Evolutionary conservation across 2,329 filamentous ascomycete species (phyloP).

Genomic region (Colletotrichum sp.): DNA sequence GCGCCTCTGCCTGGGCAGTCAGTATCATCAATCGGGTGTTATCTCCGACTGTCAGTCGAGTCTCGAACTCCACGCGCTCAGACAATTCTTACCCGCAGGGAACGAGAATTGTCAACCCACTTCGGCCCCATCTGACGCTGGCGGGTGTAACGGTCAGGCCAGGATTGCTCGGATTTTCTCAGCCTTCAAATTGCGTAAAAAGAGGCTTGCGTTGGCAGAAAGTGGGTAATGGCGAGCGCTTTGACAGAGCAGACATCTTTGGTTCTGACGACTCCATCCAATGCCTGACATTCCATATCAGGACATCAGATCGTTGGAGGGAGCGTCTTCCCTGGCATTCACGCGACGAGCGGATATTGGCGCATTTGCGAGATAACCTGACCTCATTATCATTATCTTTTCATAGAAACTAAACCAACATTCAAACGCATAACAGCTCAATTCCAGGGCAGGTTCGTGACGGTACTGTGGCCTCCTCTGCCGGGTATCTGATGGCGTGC

Average conservation of each 20-base stretch:
- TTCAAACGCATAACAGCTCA: not conserved
- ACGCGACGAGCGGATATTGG: not conserved
- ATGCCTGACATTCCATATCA: not conserved
- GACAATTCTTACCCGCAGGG: not conserved
- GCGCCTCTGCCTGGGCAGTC: not conserved
- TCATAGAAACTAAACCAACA: not conserved
- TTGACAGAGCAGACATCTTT: not conserved
- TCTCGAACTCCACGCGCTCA: not conserved
- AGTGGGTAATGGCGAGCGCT: not conserved
- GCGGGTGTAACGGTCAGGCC: not conserved
- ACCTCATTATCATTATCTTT: slow-evolving; percentile 2
- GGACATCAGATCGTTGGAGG: not conserved
- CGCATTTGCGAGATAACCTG: not conserved
- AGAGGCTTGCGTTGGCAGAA: not conserved
- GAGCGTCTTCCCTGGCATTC: not conserved
- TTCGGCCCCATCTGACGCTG: not conserved
- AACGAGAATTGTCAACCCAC: slow-evolving; percentile 15
- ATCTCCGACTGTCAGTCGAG: not conserved
- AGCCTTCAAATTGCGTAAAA: not conserved
- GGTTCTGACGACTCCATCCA: not conserved
- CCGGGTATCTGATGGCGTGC: slow-evolving; percentile 8
- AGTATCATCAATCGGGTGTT: not conserved
- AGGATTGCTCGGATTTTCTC: not conserved
- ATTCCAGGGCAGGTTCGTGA: not conserved
- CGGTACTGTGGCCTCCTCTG: not conserved